A percentile compares a stretch with the other conserved stretches of the same genome.
These are phyloP conservation scores for Immersiporthe knoxdaviesiana DNA, from an alignment of 2,329 filamentous ascomycete genomes.

Conservation along the genomic window DNA sequence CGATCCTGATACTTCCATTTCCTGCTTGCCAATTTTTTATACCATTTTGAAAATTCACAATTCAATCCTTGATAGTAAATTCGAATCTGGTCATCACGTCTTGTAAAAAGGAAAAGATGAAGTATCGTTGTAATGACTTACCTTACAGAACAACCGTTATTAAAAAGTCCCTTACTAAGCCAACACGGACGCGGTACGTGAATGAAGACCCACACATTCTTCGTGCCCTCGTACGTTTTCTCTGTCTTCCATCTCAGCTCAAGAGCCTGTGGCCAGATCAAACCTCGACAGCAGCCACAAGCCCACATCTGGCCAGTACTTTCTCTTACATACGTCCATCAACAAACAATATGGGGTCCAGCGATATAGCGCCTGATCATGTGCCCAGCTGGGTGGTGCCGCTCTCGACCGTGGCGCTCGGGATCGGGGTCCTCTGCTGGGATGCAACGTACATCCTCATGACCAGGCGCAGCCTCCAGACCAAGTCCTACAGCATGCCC, in stretches of 20 bases:
- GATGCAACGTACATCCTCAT: conserved; percentile 51
- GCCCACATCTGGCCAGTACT: background rate
- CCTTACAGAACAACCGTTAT: no score
- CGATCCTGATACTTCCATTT: background rate
- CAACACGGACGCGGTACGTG: background rate
- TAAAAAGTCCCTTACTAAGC: conserved; percentile 1
- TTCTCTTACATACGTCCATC: no score
- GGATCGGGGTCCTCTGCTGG: conserved; percentile 46
- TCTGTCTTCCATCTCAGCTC: background rate
- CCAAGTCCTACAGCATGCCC: conserved; percentile 54
- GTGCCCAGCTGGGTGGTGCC: conserved; percentile 44
- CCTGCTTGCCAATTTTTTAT: background rate
- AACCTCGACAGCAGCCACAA: background rate
- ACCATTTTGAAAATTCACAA: no score
- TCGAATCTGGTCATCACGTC: no score
- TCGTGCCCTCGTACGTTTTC: background rate
- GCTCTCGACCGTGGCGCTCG: conserved; percentile 41
- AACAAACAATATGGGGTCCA: conserved; percentile 47
- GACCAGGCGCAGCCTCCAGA: conserved; percentile 48
- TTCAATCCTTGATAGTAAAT: no score
- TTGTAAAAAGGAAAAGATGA: no score
- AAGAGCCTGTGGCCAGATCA: background rate
- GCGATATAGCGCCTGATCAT: conserved; percentile 42
- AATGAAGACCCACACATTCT: background rate
- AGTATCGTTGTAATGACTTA: no score